These are phyloP conservation scores for Acorus calamus DNA, from an alignment of 106 monocot genomes.

Conservation along the genomic window DNA sequence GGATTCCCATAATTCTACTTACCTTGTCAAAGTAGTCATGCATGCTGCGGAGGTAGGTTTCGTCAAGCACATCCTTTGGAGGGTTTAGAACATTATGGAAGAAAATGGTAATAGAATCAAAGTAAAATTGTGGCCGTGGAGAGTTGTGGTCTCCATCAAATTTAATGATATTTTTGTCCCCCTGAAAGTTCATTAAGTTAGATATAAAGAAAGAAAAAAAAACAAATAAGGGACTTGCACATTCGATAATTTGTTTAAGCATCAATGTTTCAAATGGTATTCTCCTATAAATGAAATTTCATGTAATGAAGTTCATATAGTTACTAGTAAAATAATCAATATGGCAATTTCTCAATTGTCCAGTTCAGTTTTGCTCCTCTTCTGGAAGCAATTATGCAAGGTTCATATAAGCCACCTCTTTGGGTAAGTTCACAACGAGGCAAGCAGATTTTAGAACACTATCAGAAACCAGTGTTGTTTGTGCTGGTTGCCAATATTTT, in stretches of 20 bases:
- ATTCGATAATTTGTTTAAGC: neutral
- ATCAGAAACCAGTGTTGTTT: too few species aligned
- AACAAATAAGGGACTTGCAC: too few species aligned
- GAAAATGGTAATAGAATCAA: constrained; percentile 96
- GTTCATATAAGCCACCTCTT: too few species aligned
- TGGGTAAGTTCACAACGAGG: too few species aligned
- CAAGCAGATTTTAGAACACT: too few species aligned
- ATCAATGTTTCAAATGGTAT: neutral
- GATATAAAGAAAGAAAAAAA: too few species aligned
- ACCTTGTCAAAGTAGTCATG: constrained; percentile 63
- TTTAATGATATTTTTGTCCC: constrained; percentile 98
- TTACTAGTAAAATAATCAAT: neutral
- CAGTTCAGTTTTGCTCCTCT: neutral
- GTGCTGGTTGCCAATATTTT: too few species aligned
- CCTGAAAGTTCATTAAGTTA: constrained; percentile 36
- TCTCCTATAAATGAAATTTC: too few species aligned
- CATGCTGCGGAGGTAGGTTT: constrained; percentile 33
- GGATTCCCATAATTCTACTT: constrained; percentile 3
- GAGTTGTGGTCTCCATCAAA: constrained; percentile 99
- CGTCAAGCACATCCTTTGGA: constrained; percentile 45
- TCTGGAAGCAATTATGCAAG: neutral
- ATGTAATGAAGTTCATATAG: neutral
- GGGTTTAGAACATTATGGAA: constrained; percentile 92
- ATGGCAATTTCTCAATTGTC: neutral
- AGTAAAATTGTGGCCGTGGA: constrained; percentile 92